Base-by-base conservation (phyloP, 352 stramenopile genomes). In the Elongisporangium undulatum region DNA sequence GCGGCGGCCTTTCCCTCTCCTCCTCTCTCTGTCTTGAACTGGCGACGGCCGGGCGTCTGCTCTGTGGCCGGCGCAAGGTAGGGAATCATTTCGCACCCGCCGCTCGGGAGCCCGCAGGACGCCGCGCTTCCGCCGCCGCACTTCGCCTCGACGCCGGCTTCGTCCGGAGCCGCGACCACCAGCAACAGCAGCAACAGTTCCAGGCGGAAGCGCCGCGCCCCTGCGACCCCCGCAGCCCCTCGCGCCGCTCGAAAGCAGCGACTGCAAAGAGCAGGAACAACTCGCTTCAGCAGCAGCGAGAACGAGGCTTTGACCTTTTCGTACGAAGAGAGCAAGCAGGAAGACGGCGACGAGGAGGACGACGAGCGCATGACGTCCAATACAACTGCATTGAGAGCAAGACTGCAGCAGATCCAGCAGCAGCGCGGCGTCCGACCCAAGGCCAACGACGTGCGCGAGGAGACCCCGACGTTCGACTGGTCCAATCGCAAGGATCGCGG, bases 231-330 rank as follows among this genome's bases (percentile, higher is more conserved):
- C 29, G 29, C 29, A 41, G 29, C 29, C 8, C 29, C 29, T 2
- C 29, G 29, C 8, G 29, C 29, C 29, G 29, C 29, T 41, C 29
- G 29, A 41, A 41, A 41, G 29, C 29, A 41, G 29, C 29, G 29
- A 15, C 29, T 41, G 9, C 29, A 41, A 41, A 9, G 29, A 4
- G 5, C 29, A 41, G 29, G 29, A n/a, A n/a, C n/a, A 41, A 9
- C 4, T 41, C 29, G 29, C 29, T 41, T 41, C 29, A 41, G 8
- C 29, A 9, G 26, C 51, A 64, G 54, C n/a, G 51, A 54, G 26
- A 58, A 64, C 56, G 56, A 64, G 24, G 56, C 62, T 3, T 60
- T 67, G 39, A 56, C 63, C 57, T 58, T 67, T 49, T 64, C 62
- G 56, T 45, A 56, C 21, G 62, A 67, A 53, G 58, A 66, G 48